Base-by-base conservation (phyloP, 2,329 filamentous ascomycete genomes). In the Apiospora hydei region DNA sequence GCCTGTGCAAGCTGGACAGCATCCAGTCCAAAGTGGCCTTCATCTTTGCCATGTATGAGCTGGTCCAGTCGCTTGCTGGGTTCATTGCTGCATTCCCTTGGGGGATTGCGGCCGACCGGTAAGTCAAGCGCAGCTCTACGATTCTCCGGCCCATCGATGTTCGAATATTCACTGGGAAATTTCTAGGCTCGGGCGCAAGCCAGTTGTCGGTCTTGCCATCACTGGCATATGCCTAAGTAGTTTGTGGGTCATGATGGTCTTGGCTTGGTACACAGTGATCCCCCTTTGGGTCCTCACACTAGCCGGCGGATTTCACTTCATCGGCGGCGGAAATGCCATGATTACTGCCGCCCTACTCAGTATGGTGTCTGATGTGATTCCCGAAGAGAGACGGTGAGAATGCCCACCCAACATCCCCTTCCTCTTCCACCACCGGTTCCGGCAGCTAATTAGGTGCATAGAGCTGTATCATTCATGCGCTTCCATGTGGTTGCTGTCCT, bases 1-100 rank as follows among this genome's bases (percentile, higher is more conserved):
- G 76, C 24, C 72, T 81, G 14, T 81, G 80, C 73, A 84, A 84
- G 71, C 75, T 75, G 16, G 72, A 78, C n/a, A 64, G 73, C 0
- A 76, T 81, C n/a, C 83, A 84, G 76, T 75, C 77, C 30, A 75
- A 81, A 34, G 75, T 85, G 68, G 83, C 82, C 30, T 77, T 80
- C 46, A 73, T 84, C 26, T 72, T 82, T 30, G 82, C 81, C 18
- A 77, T 80, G 5, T 69, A 75, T 64, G 71, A 73, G 16, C 76
- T 80, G 21, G 43, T 82, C 69, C 75, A 76, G 38, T 77, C 81
- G 10, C 75, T 81, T 41, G 79, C 81, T 71, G 78, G 78, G n/a
- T 77, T 82, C 34, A 38, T 81, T 49, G 78, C 78, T 4, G 80
- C 83, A 0, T 78, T 84, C 26, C 82, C 83, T 0, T 84, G 83